These are phyloP conservation scores for Monilinia polystroma DNA, from an alignment of 2,329 filamentous ascomycete genomes.

Conservation along the genomic window DNA sequence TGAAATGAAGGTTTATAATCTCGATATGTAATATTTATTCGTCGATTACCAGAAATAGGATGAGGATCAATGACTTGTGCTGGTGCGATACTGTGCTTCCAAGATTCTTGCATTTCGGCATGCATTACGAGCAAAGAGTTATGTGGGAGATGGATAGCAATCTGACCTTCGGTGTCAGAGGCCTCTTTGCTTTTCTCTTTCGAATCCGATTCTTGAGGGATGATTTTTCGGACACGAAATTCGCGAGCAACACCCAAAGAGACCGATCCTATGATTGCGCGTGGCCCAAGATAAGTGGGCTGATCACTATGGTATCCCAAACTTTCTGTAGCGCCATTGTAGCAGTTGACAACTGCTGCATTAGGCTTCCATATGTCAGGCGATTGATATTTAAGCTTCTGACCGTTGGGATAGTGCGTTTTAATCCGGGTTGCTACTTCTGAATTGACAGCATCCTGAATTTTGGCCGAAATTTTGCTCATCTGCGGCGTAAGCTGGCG, in stretches of 20 bases:
- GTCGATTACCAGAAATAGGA: slow-evolving; percentile 71
- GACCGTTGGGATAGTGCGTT: slow-evolving; percentile 63
- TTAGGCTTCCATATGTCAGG: slow-evolving; percentile 76
- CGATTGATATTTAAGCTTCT: slow-evolving; percentile 77
- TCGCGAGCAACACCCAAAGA: slow-evolving; percentile 91
- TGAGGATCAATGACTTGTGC: slow-evolving; percentile 79
- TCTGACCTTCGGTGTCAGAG: slow-evolving; percentile 74
- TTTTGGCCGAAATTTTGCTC: slow-evolving; percentile 63
- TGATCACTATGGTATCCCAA: slow-evolving; percentile 95
- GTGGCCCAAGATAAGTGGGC: slow-evolving; percentile 87
- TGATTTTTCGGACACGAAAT: slow-evolving; percentile 79
- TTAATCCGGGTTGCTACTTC: slow-evolving; percentile 73
- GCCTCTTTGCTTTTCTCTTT: slow-evolving; percentile 42
- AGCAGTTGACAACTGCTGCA: slow-evolving; percentile 93
- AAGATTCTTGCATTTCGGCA: slow-evolving; percentile 95
- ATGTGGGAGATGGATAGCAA: slow-evolving; percentile 89
- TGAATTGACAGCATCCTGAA: slow-evolving; percentile 73
- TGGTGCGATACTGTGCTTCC: slow-evolving; percentile 85
- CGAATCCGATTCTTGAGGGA: slow-evolving; percentile 53
- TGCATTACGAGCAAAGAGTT: slow-evolving; percentile 96
- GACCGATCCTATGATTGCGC: slow-evolving; percentile 83
- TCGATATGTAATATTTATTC: slow-evolving; percentile 94
- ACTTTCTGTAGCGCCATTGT: slow-evolving; percentile 74
- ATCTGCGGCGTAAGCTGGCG: slow-evolving; percentile 75
- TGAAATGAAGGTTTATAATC: slow-evolving; percentile 77